Percentiles rank a stretch among this genome's conserved stretches.
Conservation (phyloP, 1,284 basidiomycete species). For the Cryptococcus sp. region DNA sequence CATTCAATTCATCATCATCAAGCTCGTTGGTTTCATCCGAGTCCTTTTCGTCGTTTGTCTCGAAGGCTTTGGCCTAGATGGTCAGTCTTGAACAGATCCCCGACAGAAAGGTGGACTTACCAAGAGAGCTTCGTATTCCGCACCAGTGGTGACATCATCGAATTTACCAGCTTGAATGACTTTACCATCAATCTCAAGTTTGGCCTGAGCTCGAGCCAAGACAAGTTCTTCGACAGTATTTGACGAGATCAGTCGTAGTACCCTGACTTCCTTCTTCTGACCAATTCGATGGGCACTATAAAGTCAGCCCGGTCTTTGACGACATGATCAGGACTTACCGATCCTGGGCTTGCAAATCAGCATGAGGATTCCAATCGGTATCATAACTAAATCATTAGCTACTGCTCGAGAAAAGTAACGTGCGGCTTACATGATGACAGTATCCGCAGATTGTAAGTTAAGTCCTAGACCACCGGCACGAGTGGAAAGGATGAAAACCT, state of each 20-base stretch:
- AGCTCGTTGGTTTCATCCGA: constrained; percentile 90
- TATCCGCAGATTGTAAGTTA: constrained; percentile 97
- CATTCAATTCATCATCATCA: constrained; percentile 96
- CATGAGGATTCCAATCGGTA: constrained; percentile 88
- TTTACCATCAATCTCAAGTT: constrained; percentile 99
- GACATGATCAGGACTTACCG: constrained; percentile 17
- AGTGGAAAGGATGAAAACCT: constrained; percentile 94
- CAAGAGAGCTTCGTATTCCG: constrained; percentile 93
- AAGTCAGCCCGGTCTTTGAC: not conserved
- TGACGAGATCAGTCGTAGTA: constrained; percentile 94
- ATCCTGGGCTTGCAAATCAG: constrained; percentile 80
- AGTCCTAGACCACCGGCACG: constrained; percentile 96
- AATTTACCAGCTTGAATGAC: constrained; percentile 99
- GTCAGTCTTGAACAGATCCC: constrained; percentile 60
- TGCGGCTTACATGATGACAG: constrained; percentile 86
- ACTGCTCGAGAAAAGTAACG: not conserved
- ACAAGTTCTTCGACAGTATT: constrained; percentile 98
- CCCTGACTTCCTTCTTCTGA: constrained; percentile 96
- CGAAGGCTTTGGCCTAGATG: constrained; percentile 64
- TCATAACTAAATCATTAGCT: constrained; percentile 38
- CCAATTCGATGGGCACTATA: constrained; percentile 93
- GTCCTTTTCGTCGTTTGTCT: constrained; percentile 68
- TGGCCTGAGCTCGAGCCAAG: constrained; percentile 88
- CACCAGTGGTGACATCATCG: constrained; percentile 97
- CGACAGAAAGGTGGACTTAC: constrained; percentile 51